A percentile compares a stretch with the other conserved stretches of the same genome.
Evolutionary conservation across 176 grass and related monocot species (phyloP).

Genomic region (Phragmites australis): DNA sequence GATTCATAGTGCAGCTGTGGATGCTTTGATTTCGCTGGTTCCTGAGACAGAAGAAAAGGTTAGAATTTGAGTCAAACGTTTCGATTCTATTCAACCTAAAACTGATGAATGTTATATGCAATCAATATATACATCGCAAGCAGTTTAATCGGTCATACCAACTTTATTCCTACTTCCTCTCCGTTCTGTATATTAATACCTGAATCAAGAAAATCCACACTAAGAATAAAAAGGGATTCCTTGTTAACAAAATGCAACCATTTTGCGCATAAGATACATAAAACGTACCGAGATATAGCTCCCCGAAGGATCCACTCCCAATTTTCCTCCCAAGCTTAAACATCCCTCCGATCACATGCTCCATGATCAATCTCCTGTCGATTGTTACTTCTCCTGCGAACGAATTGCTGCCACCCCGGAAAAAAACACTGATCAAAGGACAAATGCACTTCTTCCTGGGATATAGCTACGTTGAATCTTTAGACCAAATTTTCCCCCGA

Average conservation of each 20-base stretch:
- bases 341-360: conserved; percentile 76
- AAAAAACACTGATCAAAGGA: neutral
- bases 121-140: neutral
- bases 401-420: neutral
- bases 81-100: no score
- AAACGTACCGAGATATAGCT: conserved; percentile 74
- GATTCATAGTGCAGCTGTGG: conserved; percentile 93
- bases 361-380: conserved; percentile 42
- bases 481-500: neutral
- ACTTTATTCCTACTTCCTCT: conserved; percentile 83
- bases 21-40: conserved; percentile 79
- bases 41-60: conserved; percentile 47
- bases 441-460: neutral
- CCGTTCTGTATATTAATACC: conserved; percentile 80
- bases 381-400: neutral
- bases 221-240: conserved; percentile 3
- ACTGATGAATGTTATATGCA: neutral
- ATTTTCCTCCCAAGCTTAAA: conserved; percentile 88
- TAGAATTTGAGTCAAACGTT: neutral
- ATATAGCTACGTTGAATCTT: neutral
- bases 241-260: neutral
- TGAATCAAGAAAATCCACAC: conserved; percentile 34
- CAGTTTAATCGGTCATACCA: conserved; percentile 50
- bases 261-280: neutral
- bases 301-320: conserved; percentile 82